Evolutionary conservation across 768 basidiomycete species (phyloP).

Genomic region (Gautieria morchelliformis): DNA sequence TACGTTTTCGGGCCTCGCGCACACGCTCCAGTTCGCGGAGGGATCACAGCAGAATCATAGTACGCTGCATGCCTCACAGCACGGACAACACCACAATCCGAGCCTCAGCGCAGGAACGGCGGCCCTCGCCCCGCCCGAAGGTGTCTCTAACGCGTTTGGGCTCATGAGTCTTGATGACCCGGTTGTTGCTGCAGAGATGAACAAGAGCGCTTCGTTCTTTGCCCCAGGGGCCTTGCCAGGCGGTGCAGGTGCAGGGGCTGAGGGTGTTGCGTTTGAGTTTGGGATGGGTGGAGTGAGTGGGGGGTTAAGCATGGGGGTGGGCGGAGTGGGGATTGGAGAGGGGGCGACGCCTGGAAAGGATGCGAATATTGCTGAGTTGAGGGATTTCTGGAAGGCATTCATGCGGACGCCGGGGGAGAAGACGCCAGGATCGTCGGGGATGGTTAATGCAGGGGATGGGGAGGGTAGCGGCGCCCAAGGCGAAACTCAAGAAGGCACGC

Average conservation of each 20-base stretch:
- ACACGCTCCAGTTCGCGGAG: too few species aligned
- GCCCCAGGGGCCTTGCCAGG: background rate
- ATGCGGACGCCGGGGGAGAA: constrained; percentile 54
- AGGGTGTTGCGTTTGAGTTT: background rate
- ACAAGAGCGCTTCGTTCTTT: constrained; percentile 3
- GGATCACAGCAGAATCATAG: too few species aligned
- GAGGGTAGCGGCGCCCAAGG: background rate
- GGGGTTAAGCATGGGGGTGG: background rate
- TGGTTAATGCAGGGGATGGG: background rate
- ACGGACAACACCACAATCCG: too few species aligned
- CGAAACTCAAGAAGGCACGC: background rate
- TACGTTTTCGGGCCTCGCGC: too few species aligned
- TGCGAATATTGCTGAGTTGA: constrained; percentile 38
- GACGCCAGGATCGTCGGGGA: constrained; percentile 7
- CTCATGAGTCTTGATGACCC: constrained; percentile 71
- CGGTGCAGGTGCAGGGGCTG: background rate
- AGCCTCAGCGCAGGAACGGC: too few species aligned
- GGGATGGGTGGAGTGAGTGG: background rate
- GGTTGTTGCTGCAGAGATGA: constrained; percentile 40
- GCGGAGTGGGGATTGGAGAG: background rate
- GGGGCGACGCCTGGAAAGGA: constrained; percentile 20
- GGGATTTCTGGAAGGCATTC: constrained; percentile 68
- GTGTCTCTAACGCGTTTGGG: constrained; percentile 58
- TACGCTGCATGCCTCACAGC: too few species aligned
- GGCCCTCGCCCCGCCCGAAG: constrained; percentile 15